Percentiles rank a stretch among this genome's conserved stretches.
phyloP scores from a whole-genome alignment of 805 yeast genomes.

The Komagataella pseudopastoris region DNA sequence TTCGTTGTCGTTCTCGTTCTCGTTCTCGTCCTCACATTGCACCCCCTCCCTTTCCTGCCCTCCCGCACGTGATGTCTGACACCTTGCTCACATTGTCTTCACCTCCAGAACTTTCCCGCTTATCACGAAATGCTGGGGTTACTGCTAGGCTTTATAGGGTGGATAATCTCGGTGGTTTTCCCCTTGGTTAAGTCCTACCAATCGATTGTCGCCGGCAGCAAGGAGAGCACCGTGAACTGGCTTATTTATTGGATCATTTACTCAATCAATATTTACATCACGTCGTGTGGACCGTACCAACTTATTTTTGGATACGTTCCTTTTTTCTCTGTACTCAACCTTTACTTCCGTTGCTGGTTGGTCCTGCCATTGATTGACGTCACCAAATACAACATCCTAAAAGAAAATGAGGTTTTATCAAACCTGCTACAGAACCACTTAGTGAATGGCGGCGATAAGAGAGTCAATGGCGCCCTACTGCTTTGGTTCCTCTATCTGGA shows the following conservation, averaged over 20 bases:
- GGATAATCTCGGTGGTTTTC: neutral
- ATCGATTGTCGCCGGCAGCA: neutral
- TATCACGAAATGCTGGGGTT: neutral
- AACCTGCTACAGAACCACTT: conserved; percentile 4
- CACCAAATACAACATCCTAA: neutral
- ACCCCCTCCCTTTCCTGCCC: neutral
- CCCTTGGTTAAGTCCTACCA: neutral
- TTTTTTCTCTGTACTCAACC: conserved; percentile 32
- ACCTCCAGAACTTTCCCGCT: neutral
- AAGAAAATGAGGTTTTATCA: conserved; percentile 2
- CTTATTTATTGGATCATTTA: conserved; percentile 56
- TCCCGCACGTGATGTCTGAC: neutral
- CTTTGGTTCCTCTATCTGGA: conserved; percentile 22
- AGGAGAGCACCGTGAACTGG: conserved; percentile 16
- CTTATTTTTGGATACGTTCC: conserved; percentile 39
- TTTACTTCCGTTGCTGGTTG: conserved; percentile 46
- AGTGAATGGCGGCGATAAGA: conserved; percentile 2
- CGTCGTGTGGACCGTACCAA: conserved; percentile 10
- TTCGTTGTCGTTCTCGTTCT: too few species aligned
- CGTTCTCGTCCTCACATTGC: too few species aligned
- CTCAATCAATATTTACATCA: conserved; percentile 19
- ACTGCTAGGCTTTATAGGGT: neutral
- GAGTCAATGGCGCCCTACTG: conserved; percentile 23
- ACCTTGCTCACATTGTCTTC: neutral
- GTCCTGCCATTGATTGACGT: conserved; percentile 26